These are phyloP conservation scores for Fusarium devonianum DNA, from an alignment of 2,329 filamentous ascomycete species.

Conservation along the genomic window DNA sequence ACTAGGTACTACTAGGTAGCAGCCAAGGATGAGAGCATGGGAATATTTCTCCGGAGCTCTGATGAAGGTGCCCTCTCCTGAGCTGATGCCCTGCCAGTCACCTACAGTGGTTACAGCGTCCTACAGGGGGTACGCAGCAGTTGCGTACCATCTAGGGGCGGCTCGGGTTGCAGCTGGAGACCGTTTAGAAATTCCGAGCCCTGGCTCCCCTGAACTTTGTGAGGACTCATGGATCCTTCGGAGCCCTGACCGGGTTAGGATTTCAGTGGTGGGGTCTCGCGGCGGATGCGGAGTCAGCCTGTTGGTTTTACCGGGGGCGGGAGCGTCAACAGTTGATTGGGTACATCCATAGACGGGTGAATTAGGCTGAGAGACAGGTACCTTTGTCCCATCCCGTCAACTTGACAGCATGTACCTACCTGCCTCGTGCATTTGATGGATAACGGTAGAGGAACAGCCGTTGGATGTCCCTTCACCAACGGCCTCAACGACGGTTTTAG, in stretches of 20 bases:
- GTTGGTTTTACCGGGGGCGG: conserved; percentile 1
- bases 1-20: too few relatives aligned
- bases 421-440: neutral
- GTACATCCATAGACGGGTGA: conserved; percentile 16
- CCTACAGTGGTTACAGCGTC: conserved; percentile 16
- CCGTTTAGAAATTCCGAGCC: conserved; percentile 1
- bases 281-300: conserved; percentile 24
- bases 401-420: too few relatives aligned
- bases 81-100: conserved; percentile 13
- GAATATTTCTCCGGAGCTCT: neutral
- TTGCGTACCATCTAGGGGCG: conserved; percentile 1
- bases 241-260: conserved; percentile 1
- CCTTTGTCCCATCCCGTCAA: too few relatives aligned
- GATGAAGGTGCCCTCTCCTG: neutral
- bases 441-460: neutral
- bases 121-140: conserved; percentile 18
- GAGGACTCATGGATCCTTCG: conserved; percentile 4
- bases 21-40: too few relatives aligned
- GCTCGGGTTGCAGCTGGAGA: conserved; percentile 6
- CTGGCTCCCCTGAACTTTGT: conserved; percentile 11
- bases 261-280: conserved; percentile 13
- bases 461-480: too few relatives aligned
- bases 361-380: conserved; percentile 9
- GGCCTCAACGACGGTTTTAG: too few relatives aligned
- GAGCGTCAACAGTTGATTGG: conserved; percentile 1